Evolutionary conservation across 768 basidiomycete species (phyloP).

Genomic region (Filobasidium floriforme): DNA sequence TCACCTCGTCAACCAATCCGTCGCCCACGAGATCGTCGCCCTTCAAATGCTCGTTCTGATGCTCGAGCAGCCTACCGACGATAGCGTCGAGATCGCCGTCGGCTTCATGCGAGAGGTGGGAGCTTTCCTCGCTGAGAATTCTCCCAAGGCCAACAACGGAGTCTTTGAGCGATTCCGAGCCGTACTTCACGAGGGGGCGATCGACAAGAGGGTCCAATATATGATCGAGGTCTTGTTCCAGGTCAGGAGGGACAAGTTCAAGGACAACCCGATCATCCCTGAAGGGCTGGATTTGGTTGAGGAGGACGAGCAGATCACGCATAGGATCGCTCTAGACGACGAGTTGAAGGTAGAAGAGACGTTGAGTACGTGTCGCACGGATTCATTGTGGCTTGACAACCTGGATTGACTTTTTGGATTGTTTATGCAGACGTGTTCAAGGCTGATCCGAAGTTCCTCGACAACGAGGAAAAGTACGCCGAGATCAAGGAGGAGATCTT

Average conservation of each 20-base stretch:
- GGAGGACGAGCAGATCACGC: slow-evolving; percentile 96
- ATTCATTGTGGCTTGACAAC: too few species aligned
- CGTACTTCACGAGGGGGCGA: slow-evolving; percentile 86
- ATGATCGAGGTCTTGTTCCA: slow-evolving; percentile 99
- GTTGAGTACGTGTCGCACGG: slow-evolving; percentile 60
- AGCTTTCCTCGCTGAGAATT: slow-evolving; percentile 83
- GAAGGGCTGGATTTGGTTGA: slow-evolving; percentile 95
- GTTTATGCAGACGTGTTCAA: slow-evolving; percentile 80
- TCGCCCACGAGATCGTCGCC: slow-evolving; percentile 88
- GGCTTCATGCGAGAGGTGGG: slow-evolving; percentile 97
- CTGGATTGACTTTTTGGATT: not conserved
- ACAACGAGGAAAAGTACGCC: slow-evolving; percentile 91
- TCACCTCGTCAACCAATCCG: slow-evolving; percentile 85
- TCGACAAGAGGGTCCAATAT: slow-evolving; percentile 95
- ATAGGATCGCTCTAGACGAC: slow-evolving; percentile 83
- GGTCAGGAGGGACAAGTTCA: slow-evolving; percentile 96
- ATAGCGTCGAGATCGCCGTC: slow-evolving; percentile 96
- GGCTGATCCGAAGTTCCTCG: slow-evolving; percentile 72
- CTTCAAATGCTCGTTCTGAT: slow-evolving; percentile 93
- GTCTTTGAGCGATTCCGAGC: slow-evolving; percentile 95
- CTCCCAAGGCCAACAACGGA: slow-evolving; percentile 87
- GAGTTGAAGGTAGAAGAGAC: slow-evolving; percentile 90
- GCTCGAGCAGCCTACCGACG: slow-evolving; percentile 89
- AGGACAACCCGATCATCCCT: slow-evolving; percentile 90
- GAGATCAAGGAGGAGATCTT: slow-evolving; percentile 87